Evolutionary conservation across 495 filamentous ascomycete species (phyloP).

Genomic region (Hyaloscypha finlandica): DNA sequence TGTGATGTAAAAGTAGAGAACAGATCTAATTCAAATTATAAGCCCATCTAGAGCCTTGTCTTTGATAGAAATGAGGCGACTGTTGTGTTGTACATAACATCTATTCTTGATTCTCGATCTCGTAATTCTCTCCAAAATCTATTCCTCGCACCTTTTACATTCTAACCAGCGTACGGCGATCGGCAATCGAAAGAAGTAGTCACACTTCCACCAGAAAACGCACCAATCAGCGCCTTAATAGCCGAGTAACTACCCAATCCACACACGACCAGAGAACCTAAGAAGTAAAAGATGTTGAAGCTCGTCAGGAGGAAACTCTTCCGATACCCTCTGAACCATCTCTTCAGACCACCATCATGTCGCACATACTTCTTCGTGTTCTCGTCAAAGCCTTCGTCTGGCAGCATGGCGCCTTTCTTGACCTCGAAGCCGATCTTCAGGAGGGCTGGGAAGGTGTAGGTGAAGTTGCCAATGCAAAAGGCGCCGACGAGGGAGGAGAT

Average conservation of each 20-base stretch:
- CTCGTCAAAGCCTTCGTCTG: conserved; percentile 49
- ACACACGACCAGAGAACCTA: conserved; percentile 12
- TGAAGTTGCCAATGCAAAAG: conserved; percentile 37
- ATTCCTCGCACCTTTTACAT: neutral
- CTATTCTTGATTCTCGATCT: no score
- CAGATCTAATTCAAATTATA: no score
- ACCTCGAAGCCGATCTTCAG: conserved; percentile 46
- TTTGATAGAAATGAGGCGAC: no score
- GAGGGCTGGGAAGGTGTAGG: conserved; percentile 24
- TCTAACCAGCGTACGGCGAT: conserved; percentile 5
- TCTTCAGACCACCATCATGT: conserved; percentile 34
- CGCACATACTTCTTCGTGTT: conserved; percentile 39
- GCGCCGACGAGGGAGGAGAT: conserved; percentile 46
- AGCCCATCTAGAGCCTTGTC: no score
- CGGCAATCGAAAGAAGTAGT: neutral
- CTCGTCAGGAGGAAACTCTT: conserved; percentile 4
- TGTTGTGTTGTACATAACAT: no score
- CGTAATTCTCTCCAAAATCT: no score
- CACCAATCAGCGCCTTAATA: conserved; percentile 17
- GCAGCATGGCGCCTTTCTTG: conserved; percentile 42
- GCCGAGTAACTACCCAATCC: conserved; percentile 16
- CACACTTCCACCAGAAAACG: conserved; percentile 8
- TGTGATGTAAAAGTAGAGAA: no score
- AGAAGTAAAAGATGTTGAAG: conserved; percentile 18
- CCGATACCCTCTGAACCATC: conserved; percentile 42